Percentiles rank a stretch among this genome's conserved stretches.
Conservation (phyloP, 257 asterid genomes). For the Thymus quinquecostatus region DNA sequence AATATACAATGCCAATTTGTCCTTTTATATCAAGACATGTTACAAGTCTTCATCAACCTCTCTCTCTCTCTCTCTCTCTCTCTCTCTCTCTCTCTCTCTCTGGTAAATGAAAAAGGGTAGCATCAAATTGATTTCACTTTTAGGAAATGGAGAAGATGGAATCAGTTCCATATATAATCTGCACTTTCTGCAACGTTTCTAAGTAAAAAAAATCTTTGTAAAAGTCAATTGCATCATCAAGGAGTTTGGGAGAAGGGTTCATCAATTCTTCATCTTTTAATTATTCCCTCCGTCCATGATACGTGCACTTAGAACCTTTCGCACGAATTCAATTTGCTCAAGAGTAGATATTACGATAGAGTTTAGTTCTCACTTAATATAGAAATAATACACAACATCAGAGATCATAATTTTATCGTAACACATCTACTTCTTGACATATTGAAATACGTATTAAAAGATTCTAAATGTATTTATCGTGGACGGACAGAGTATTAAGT, state of each 20-base stretch:
- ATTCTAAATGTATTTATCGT: too few relatives aligned
- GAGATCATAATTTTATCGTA: too few relatives aligned
- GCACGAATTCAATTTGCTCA: too few relatives aligned
- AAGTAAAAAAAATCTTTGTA: not conserved
- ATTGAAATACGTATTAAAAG: too few relatives aligned
- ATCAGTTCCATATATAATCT: not conserved
- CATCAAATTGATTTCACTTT: not conserved
- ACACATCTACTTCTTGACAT: too few relatives aligned
- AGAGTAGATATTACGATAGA: too few relatives aligned
- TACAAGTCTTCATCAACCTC: not conserved
- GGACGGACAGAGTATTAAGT: not conserved
- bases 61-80: not conserved
- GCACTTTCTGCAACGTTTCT: not conserved
- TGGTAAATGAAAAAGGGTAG: not conserved
- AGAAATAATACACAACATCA: too few relatives aligned
- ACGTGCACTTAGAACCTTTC: too few relatives aligned
- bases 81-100: not conserved
- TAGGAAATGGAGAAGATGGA: not conserved
- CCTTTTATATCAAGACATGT: slow-evolving; percentile 26
- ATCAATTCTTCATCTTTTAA: too few relatives aligned
- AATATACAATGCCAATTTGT: slow-evolving; percentile 32
- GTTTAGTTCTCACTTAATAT: too few relatives aligned
- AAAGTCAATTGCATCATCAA: not conserved
- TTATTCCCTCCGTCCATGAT: too few relatives aligned
- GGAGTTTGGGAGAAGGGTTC: too few relatives aligned